phyloP scores from a whole-genome alignment of 371 early-diverging fungal genomes.

The Catenaria anguillulae region DNA sequence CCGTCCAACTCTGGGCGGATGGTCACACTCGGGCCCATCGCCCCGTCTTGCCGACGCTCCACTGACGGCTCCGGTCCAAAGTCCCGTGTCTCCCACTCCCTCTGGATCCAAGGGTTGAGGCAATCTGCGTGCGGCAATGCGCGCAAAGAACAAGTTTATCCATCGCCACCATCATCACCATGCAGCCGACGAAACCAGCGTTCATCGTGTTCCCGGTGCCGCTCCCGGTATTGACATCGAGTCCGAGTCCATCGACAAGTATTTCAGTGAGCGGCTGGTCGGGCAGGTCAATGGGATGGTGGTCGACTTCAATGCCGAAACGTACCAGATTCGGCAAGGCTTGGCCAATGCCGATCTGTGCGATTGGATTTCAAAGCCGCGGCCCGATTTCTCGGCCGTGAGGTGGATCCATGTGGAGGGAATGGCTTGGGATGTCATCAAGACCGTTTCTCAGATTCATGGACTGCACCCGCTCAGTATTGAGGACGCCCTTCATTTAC shows the following conservation, averaged over 20 bases:
- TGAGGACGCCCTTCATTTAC: conserved; percentile 25
- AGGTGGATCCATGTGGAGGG: conserved; percentile 36
- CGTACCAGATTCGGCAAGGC: background rate
- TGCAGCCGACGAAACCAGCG: too few relatives aligned
- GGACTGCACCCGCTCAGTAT: conserved; percentile 30
- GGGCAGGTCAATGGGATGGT: background rate
- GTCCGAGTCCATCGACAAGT: background rate
- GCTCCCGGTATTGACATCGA: background rate
- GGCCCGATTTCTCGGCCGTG: conserved; percentile 22
- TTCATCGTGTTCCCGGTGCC: background rate
- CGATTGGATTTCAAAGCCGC: conserved; percentile 7
- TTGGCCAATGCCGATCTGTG: background rate
- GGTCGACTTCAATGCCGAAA: conserved; percentile 11
- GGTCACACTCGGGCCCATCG: too few relatives aligned
- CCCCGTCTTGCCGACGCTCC: too few relatives aligned
- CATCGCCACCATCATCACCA: too few relatives aligned
- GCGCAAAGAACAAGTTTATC: too few relatives aligned
- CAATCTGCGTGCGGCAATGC: too few relatives aligned
- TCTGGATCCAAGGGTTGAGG: too few relatives aligned
- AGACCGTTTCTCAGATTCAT: conserved; percentile 14
- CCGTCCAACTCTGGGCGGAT: too few relatives aligned
- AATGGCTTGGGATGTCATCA: conserved; percentile 30
- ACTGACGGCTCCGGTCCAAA: too few relatives aligned
- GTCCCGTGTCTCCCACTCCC: too few relatives aligned
- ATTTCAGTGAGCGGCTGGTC: background rate